Base-by-base conservation (phyloP, 2,329 filamentous ascomycete genomes). In the Thyridium curvatum region DNA sequence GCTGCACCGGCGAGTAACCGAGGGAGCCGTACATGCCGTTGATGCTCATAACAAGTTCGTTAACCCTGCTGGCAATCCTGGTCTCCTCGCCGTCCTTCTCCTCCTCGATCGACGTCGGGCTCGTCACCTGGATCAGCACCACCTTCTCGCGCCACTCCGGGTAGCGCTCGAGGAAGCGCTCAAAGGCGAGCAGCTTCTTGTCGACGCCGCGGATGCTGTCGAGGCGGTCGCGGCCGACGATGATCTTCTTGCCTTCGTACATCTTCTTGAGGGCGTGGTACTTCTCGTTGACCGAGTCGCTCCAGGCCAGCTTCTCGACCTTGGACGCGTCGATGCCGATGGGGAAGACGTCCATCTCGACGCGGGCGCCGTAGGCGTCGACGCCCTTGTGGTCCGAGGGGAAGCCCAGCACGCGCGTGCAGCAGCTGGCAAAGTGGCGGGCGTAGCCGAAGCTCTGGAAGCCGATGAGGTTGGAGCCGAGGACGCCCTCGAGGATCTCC, bases 381-480 rank as follows among this genome's bases (percentile, higher is more conserved):
- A 96, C 86, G 6, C 90, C 88, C 4, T 83, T 80, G 2, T 80
- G 80, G 42, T 90, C 89, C 0, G 88, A 94, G 34, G 88, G 84
- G 54, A 94, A 94, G n/a, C 86, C 86, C 8, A 96, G 72, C 35
- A 96, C 84, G 18, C 90, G 80, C 2, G 88, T 94, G 63, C 90
- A 96, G 65, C 90, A 96, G 48, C 88, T 95, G 30, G 88, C 80
- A 59, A 97, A 97, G 61, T 97, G 91, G 17, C 90, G 81, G 12
- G 90, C 91, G 61, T 95, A 97, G 60, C 89, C 93, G 66, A 89
- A 93, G 8, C 89, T 93, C 62, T 97, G 91, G 66, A 97, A 96
- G 1, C 89, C 90, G 46, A 97, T 79, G 68, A 97, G 82, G 61
- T 96, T 96, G 40, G 91, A 79, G 14, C 91, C 90, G 32, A 97